A percentile compares a stretch with the other conserved stretches of the same genome.
Evolutionary conservation across 2,329 filamentous ascomycete species (phyloP).

Genomic region (Xenoacremonium recifei): DNA sequence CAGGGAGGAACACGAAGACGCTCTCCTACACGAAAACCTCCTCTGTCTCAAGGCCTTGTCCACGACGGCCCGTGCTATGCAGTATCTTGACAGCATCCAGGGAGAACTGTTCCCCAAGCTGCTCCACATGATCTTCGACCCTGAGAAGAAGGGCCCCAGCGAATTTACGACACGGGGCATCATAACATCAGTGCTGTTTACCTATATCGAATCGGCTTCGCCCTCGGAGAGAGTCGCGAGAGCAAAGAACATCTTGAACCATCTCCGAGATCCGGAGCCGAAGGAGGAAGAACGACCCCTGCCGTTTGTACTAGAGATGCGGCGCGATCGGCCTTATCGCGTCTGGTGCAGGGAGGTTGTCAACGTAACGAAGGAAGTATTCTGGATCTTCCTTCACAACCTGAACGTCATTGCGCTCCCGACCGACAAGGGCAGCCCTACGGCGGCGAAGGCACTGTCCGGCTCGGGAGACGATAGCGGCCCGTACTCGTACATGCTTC

Average conservation of each 20-base stretch:
- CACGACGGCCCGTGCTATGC: slow-evolving; percentile 83
- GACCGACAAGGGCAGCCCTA: slow-evolving; percentile 33
- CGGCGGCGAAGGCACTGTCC: slow-evolving; percentile 20
- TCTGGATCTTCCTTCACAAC: slow-evolving; percentile 98
- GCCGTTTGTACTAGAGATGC: slow-evolving; percentile 87
- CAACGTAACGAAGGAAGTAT: slow-evolving; percentile 95
- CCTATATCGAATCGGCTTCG: slow-evolving; percentile 72
- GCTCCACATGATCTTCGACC: slow-evolving; percentile 87
- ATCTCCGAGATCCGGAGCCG: slow-evolving; percentile 76
- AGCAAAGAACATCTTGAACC: slow-evolving; percentile 71
- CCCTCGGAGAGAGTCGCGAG: slow-evolving; percentile 63
- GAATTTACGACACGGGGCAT: slow-evolving; percentile 94
- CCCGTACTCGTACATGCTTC: slow-evolving; percentile 60
- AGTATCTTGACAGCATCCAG: slow-evolving; percentile 78
- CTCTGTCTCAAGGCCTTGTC: slow-evolving; percentile 92
- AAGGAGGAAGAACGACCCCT: slow-evolving; percentile 75
- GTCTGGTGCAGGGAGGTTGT: slow-evolving; percentile 92
- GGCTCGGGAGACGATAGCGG: slow-evolving; percentile 38
- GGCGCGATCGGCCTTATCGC: slow-evolving; percentile 81
- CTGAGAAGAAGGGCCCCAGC: slow-evolving; percentile 96
- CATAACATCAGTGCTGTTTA: slow-evolving; percentile 85
- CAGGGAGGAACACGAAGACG: slow-evolving; percentile 94
- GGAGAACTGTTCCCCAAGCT: slow-evolving; percentile 80
- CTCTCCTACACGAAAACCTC: slow-evolving; percentile 85
- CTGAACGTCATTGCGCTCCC: slow-evolving; percentile 79